These are phyloP conservation scores for Penicillium crystallinum DNA, from an alignment of 495 filamentous ascomycete species.

Conservation along the genomic window DNA sequence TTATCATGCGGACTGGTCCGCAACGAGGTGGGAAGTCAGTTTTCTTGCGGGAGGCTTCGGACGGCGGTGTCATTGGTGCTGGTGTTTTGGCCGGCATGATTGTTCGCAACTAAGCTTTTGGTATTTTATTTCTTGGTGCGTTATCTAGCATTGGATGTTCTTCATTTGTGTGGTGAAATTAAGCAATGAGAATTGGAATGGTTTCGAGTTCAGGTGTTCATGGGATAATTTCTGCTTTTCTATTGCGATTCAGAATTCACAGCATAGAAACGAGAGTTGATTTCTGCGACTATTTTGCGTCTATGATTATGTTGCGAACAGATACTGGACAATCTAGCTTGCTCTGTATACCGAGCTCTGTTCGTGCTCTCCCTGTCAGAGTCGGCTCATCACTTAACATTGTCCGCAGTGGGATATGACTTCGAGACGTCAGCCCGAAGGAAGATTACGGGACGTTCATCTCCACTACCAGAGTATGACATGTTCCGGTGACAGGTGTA, in stretches of 20 bases:
- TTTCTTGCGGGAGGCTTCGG: conserved; percentile 62
- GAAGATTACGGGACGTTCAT: no score
- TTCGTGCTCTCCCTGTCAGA: no score
- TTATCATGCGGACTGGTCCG: conserved; percentile 54
- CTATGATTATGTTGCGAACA: no score
- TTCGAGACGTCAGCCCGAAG: no score
- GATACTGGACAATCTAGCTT: no score
- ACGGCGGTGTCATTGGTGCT: conserved; percentile 72
- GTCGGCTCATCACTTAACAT: no score
- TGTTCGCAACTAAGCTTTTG: conserved; percentile 22
- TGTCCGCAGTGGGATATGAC: no score
- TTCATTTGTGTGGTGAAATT: conserved; percentile 1
- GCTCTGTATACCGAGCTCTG: no score
- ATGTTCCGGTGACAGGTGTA: no score
- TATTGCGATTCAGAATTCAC: background rate
- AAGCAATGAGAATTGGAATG: conserved; percentile 6
- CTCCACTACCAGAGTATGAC: no score
- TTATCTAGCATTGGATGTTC: background rate
- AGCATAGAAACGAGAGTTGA: conserved; percentile 16
- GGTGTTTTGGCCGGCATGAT: conserved; percentile 66
- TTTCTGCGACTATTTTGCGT: background rate
- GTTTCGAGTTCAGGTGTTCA: background rate
- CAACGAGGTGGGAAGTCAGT: conserved; percentile 53
- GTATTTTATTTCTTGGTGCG: background rate
- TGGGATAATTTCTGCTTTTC: conserved; percentile 2